Evolutionary conservation across 139 green algal genomes (phyloP).

Genomic region (Chlamydomonas incerta): DNA sequence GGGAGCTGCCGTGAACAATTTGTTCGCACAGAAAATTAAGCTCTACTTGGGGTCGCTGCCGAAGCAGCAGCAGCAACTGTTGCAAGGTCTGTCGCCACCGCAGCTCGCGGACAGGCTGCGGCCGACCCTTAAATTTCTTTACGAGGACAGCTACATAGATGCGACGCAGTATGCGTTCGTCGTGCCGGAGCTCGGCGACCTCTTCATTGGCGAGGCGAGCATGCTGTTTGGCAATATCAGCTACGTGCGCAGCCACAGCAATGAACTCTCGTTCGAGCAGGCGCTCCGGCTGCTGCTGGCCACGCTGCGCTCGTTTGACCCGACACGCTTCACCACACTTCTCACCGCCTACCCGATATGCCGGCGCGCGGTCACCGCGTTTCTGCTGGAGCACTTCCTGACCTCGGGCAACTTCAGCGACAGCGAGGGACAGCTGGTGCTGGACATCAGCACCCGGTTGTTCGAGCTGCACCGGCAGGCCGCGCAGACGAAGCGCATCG

Average conservation of each 20-base stretch:
- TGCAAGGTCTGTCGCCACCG: neutral
- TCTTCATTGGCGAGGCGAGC: neutral
- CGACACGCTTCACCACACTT: neutral
- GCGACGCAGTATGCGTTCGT: neutral
- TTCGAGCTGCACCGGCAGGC: slow-evolving; percentile 18
- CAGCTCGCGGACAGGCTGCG: neutral
- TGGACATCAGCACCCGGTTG: neutral
- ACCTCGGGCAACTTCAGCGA: neutral
- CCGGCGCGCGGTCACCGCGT: neutral
- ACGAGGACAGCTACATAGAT: neutral
- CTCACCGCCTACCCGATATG: slow-evolving; percentile 31
- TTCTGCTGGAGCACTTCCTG: slow-evolving; percentile 14
- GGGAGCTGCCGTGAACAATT: neutral
- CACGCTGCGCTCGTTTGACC: slow-evolving; percentile 4
- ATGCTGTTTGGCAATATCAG: slow-evolving; percentile 32
- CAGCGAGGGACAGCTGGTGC: neutral
- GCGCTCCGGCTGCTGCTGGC: neutral
- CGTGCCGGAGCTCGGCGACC: slow-evolving; percentile 6
- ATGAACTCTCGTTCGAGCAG: neutral
- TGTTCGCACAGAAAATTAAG: slow-evolving; percentile 19
- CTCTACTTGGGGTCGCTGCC: slow-evolving; percentile 8
- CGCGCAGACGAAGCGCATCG: slow-evolving; percentile 34
- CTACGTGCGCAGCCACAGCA: neutral
- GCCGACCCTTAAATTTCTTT: neutral
- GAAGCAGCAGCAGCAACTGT: neutral